Base-by-base conservation (phyloP, 176 grass and related monocot species). In the Aegilops sharonensis region DNA sequence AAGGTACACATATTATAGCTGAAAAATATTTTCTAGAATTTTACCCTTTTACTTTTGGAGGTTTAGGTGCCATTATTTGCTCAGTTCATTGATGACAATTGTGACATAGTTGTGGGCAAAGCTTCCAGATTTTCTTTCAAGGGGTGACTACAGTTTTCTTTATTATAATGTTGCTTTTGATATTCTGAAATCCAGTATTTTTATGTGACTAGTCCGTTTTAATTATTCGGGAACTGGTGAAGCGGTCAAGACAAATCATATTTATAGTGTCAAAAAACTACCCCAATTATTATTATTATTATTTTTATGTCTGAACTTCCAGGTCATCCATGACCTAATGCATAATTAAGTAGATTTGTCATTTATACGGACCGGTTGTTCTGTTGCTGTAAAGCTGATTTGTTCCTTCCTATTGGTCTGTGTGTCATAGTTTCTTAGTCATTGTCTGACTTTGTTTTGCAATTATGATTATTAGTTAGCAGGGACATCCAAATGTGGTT, bases 281-380 rank as follows among this genome's bases (percentile, higher is more conserved):
- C 37, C 23, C 50, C 3, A 32, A 21, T 70, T 50, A 21, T 69
- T 83, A 61, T 21, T 81, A 27, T 27, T 27, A 3, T 40, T 37
- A 68, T 5, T 73, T 40, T 73, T 50, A 37, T 39, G 5, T 61
- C 80, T 23, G 34, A 66, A 45, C 37, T 77, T 68, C 23, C 17
- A 78, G 47, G 25, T 86, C 64, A 81, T 85, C 77, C 60, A 75
- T 85, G 36, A 54, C 78, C 29, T 69, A 4, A 81, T 78, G 36
- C 64, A 61, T 70, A 86, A 62, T 56, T 81, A 52, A 82, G 50
- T 86, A 62, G 48, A 47, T 61, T 21, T 61, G 24, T 43, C 72
- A 73, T 27, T 39, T 34, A 56, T 39, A 66, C 10, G 57, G 79
- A 57, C 42, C 6, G 11, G 62, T 21, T 48, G 18, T 37, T 21